Conservation (phyloP, 1,139 yeast genomes). For the Taphrina wiesneri region DNA sequence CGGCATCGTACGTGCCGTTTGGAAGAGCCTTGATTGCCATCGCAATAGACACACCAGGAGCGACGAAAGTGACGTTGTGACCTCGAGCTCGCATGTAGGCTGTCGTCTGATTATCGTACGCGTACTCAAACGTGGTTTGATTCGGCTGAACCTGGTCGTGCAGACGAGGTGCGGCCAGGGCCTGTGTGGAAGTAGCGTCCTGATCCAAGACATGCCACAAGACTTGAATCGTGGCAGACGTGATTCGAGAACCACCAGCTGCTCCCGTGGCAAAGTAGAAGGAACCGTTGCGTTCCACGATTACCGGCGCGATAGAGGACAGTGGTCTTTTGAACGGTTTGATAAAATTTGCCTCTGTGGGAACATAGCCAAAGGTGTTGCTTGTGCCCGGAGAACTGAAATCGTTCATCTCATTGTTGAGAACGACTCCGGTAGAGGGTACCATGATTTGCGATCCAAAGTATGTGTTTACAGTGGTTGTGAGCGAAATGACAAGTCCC, state of each 20-base stretch:
- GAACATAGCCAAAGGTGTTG: constrained; percentile 77
- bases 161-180: constrained; percentile 74
- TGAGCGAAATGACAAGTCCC: constrained; percentile 76
- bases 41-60: constrained; percentile 24
- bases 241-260: constrained; percentile 92
- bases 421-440: constrained; percentile 72
- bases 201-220: constrained; percentile 65
- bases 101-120: constrained; percentile 40
- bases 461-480: constrained; percentile 82
- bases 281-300: constrained; percentile 60
- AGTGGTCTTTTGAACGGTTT: constrained; percentile 78
- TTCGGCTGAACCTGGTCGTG: constrained; percentile 92
- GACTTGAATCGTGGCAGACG: constrained; percentile 79
- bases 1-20: constrained; percentile 22
- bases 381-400: constrained; percentile 69
- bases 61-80: constrained; percentile 28
- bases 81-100: constrained; percentile 14
- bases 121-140: constrained; percentile 60
- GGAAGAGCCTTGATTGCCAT: constrained; percentile 12
- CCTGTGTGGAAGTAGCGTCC: constrained; percentile 59
- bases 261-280: constrained; percentile 87
- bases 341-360: constrained; percentile 76
- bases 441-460: constrained; percentile 86
- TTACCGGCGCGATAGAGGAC: constrained; percentile 80
- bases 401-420: constrained; percentile 95